Percentiles rank a stretch among this genome's conserved stretches.
phyloP scores from a whole-genome alignment of 2,329 filamentous ascomycete genomes.

The Colletotrichum neosansevieriae region DNA sequence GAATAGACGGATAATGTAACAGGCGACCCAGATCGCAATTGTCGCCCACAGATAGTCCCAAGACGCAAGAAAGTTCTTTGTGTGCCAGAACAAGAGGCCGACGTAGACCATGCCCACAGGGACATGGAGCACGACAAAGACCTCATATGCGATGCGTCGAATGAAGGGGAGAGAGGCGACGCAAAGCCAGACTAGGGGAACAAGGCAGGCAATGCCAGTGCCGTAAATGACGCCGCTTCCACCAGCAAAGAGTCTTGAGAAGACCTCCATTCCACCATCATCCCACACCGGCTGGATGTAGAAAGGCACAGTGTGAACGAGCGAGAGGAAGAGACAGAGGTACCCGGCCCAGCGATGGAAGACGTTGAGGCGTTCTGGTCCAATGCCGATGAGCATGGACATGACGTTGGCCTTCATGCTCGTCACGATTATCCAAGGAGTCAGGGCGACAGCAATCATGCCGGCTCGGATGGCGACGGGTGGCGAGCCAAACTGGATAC shows the following conservation, averaged over 20 bases:
- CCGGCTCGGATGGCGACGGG: slow-evolving; percentile 88
- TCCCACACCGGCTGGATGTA: slow-evolving; percentile 91
- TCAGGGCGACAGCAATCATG: slow-evolving; percentile 92
- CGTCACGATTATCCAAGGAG: slow-evolving; percentile 91
- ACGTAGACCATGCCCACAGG: slow-evolving; percentile 85
- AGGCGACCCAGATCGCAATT: slow-evolving; percentile 80
- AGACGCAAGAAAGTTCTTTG: slow-evolving; percentile 89
- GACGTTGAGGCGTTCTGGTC: slow-evolving; percentile 91
- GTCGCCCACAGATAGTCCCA: slow-evolving; percentile 92
- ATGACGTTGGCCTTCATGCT: slow-evolving; percentile 93
- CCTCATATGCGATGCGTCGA: slow-evolving; percentile 82
- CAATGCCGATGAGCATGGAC: slow-evolving; percentile 86
- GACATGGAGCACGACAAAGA: slow-evolving; percentile 85
- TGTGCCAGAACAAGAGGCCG: slow-evolving; percentile 94
- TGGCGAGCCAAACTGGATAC: slow-evolving; percentile 87
- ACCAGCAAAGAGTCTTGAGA: slow-evolving; percentile 75
- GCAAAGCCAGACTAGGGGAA: slow-evolving; percentile 85
- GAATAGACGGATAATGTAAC: slow-evolving; percentile 80
- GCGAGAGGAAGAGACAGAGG: slow-evolving; percentile 82
- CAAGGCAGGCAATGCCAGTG: slow-evolving; percentile 84
- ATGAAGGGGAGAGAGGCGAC: slow-evolving; percentile 85
- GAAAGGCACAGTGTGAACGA: slow-evolving; percentile 90
- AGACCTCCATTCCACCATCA: slow-evolving; percentile 78
- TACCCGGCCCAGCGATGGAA: slow-evolving; percentile 94
- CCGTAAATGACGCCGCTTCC: slow-evolving; percentile 82